Percentiles rank a stretch among this genome's conserved stretches.
Conservation (phyloP, 176 grass and related monocot species). For the Cenchrus fungigraminus region DNA sequence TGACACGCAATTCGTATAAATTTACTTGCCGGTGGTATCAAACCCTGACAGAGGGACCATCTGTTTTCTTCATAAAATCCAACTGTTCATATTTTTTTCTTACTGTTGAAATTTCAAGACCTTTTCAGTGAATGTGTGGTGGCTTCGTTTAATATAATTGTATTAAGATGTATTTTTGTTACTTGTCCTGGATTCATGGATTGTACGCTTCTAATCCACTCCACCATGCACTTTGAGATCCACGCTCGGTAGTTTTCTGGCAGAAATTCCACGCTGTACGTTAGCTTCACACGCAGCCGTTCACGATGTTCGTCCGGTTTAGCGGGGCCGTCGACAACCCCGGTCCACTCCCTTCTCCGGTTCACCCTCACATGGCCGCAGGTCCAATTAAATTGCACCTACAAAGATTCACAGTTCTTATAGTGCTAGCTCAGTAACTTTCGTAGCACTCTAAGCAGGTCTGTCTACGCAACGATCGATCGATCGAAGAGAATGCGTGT, state of each 20-base stretch:
- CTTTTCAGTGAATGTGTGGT: no score
- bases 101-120: no score
- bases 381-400: background rate
- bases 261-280: conserved; percentile 27
- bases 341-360: conserved; percentile 23
- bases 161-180: no score
- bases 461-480: conserved; percentile 20
- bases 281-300: background rate
- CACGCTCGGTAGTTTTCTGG: background rate
- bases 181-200: background rate
- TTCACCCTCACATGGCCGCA: background rate
- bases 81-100: no score
- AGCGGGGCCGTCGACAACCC: conserved; percentile 36
- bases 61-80: no score
- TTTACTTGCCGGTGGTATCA: no score
- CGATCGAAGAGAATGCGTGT: background rate
- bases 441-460: conserved; percentile 31
- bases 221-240: conserved; percentile 46
- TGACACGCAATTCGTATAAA: no score
- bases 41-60: no score
- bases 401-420: background rate
- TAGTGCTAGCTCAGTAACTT: background rate
- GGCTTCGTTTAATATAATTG: no score
- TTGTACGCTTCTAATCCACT: background rate
- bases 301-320: conserved; percentile 26